Evolutionary conservation across 208 protist species (phyloP), one percentile per base, ranked within the genome.

Genomic region (Crithidia fasciculata): DNA sequence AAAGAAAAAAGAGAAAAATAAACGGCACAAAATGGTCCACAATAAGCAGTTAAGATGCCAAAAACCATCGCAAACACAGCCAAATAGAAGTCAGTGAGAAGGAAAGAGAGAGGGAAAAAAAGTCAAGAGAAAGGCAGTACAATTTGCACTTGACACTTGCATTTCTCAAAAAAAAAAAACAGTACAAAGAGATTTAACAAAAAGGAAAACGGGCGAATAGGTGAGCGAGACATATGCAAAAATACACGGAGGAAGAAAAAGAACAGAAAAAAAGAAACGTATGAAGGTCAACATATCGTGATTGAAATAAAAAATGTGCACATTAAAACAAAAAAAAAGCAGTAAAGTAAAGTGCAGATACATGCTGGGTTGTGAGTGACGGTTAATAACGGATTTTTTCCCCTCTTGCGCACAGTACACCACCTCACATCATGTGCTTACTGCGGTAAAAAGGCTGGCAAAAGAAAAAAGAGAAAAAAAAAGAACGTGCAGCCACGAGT

Each of bases 391-490:
- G 28, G 28, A 28, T 28, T 28, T 28, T 28, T 2, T 2, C 1
- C 28, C 1, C 28, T 1, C 28, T 28, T 28, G 28, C 28, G 28
- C 28, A 28, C 28, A 0, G 28, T 28, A 28, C 28, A 28, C 28
- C 28, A 28, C 28, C 28, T 28, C 28, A 28, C 28, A 28, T 28
- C 28, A 28, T 28, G 28, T 28, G 1, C 28, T 2, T 2, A 28
- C 28, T 1, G 28, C 28, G 28, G 28, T 28, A 28, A 28, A 18
- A 59, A 59, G 4, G 6, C 6, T 18, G 9, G 6, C 15, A 59
- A 59, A 4, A 59, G 12, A 5, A 59, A 39, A 59, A 59, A 59
- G 28, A 59, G 41, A 59, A 59, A 59, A 59, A 59, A 59, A 13
- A 40, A 10, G 15, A 28, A 0, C 6, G 18, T 9, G 28, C 2